Base-by-base conservation (phyloP, 805 yeast species). In the Blastobotrys peoriensis region DNA sequence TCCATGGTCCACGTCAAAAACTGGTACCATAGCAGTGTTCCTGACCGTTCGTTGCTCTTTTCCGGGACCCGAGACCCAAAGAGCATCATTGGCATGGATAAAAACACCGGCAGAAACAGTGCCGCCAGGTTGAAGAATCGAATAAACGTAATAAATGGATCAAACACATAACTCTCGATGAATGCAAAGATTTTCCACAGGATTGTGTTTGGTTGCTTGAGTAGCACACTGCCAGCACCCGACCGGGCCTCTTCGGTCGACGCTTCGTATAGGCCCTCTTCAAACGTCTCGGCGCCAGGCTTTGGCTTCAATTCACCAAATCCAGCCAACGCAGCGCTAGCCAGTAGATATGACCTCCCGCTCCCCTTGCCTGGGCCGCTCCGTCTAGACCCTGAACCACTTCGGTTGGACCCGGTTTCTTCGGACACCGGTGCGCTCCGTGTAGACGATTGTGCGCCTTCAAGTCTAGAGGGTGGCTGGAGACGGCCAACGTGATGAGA, bases 11-110 rank as follows among this genome's bases (percentile, higher is more conserved):
- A 63, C 40, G 86, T 71, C 17, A 91, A 65, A 38, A 78, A 64
- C 43, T 65, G 64, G 63, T 75, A 89, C 96, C 97, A 91, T 17
- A 78, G 34, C 16, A 73, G 54, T 1, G 85, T 75, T 0, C 96
- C 96, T 2, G 72, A 58, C 27, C 81, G 70, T 17, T 74, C 78
- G 38, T 68, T 67, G 30, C 57, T 52, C 30, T 54, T 47, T 2
- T 46, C 44, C 1, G 40, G 35, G 16, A 61, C 63, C 37, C 64
- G 62, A 13, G 69, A 65, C 0, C 85, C 87, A 37, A 75, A 51
- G 37, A 62, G 55, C 1, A 70, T 54, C 3, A 86, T 66, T 1
- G 97, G 97, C n/a, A 78, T 71, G 0, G 73, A 43, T 5, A 80
- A 28, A 2, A 86, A 48, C 4, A 88, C 74, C 0, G 98, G 98